Conservation (phyloP, 2,329 filamentous ascomycete genomes). For the Phyllosticta paracitricarpa region DNA sequence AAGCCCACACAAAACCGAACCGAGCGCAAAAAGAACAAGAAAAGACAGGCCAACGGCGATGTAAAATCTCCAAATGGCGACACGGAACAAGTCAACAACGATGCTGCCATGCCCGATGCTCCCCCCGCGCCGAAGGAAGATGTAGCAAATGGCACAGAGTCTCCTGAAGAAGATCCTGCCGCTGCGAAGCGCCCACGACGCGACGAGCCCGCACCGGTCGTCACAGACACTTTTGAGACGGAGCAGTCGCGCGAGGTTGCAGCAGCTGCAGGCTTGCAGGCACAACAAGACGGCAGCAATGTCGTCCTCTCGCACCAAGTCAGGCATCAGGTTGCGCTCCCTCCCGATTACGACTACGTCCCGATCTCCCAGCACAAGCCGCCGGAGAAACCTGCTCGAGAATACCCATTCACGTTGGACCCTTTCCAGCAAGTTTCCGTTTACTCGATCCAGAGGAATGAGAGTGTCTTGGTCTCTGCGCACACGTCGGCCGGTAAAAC, state of each 20-base stretch:
- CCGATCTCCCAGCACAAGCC: slow-evolving; percentile 91
- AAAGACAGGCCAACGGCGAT: slow-evolving; percentile 74
- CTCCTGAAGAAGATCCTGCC: slow-evolving; percentile 26
- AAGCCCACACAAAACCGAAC: slow-evolving; percentile 14
- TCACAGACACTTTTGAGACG: slow-evolving; percentile 91
- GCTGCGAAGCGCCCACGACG: slow-evolving; percentile 54
- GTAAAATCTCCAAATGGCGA: slow-evolving; percentile 45
- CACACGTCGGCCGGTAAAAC: slow-evolving; percentile 98
- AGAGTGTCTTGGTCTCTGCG: slow-evolving; percentile 92
- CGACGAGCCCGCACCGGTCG: slow-evolving; percentile 64
- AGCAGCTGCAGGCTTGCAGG: slow-evolving; percentile 59
- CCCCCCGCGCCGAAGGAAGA: slow-evolving; percentile 20
- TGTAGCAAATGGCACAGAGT: slow-evolving; percentile 17
- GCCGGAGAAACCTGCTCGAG: slow-evolving; percentile 75
- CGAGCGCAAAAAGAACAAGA: slow-evolving; percentile 53
- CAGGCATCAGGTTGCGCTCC: slow-evolving; percentile 92
- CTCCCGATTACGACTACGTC: slow-evolving; percentile 86
- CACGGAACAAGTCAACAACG: slow-evolving; percentile 21
- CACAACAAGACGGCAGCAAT: slow-evolving; percentile 53
- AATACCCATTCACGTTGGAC: slow-evolving; percentile 84
- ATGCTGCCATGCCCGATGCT: slow-evolving; percentile 37
- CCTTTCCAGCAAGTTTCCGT: slow-evolving; percentile 95
- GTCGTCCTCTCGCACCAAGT: slow-evolving; percentile 93
- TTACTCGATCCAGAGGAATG: slow-evolving; percentile 86
- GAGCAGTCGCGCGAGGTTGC: slow-evolving; percentile 87